Conservation (phyloP, 164 flowering plant species). For the Hamamelis virginiana region DNA sequence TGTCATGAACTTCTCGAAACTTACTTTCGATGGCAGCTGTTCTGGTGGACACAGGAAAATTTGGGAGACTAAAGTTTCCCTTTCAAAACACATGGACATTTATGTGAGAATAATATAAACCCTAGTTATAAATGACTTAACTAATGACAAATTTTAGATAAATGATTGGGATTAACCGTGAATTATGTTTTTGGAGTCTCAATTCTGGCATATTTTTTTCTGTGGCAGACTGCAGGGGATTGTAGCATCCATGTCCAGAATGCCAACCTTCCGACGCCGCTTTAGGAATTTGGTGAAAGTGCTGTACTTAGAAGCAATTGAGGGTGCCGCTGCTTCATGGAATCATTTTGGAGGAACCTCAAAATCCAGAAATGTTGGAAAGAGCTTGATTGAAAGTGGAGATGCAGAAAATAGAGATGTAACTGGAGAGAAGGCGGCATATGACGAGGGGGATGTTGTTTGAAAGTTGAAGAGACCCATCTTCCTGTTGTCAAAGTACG, state of each 20-base stretch:
- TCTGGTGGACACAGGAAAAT: too few species aligned
- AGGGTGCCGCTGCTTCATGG: constrained; percentile 31
- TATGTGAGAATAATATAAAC: too few species aligned
- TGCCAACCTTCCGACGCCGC: constrained; percentile 85
- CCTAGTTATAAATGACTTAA: too few species aligned
- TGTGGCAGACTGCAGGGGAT: constrained; percentile 72
- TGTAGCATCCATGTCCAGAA: constrained; percentile 71
- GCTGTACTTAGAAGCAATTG: constrained; percentile 63
- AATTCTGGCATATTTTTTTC: not conserved
- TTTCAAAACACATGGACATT: too few species aligned
- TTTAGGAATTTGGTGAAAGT: constrained; percentile 63
- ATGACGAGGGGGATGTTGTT: constrained; percentile 13
- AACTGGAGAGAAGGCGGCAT: not conserved
- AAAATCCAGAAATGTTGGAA: constrained; percentile 8
- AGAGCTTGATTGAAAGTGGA: constrained; percentile 11
- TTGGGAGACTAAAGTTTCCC: too few species aligned
- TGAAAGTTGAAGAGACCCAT: too few species aligned
- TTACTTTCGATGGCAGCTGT: too few species aligned
- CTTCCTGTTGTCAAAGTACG: too few species aligned
- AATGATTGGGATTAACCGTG: too few species aligned
- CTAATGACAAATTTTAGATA: too few species aligned
- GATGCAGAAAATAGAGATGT: constrained; percentile 14
- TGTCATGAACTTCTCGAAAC: too few species aligned
- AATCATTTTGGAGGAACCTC: constrained; percentile 29
- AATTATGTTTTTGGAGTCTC: too few species aligned